Conservation (phyloP, 78 protist species). For the Dictyostelium citrinum region DNA sequence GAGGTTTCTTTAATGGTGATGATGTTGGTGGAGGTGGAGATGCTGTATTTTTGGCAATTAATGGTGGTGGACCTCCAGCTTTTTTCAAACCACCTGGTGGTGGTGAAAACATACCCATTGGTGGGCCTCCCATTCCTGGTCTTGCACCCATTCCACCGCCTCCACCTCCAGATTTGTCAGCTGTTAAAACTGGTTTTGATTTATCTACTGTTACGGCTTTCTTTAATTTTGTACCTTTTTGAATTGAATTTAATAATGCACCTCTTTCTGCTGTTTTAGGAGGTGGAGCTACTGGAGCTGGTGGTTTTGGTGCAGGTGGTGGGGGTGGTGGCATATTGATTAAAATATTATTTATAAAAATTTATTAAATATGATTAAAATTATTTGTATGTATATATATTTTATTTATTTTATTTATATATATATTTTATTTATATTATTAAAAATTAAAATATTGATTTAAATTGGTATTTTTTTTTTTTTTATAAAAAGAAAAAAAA, state of each 20-base stretch:
- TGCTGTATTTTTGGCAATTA: neutral
- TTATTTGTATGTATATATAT: too few relatives aligned
- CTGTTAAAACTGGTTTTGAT: conserved; percentile 37
- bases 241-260: conserved; percentile 62
- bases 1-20: neutral
- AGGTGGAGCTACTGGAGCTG: conserved; percentile 60
- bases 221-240: conserved; percentile 64
- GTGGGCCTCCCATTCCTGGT: neutral
- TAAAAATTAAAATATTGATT: neutral
- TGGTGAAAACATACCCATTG: neutral
- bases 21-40: neutral
- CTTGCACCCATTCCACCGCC: conserved; percentile 12
- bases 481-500: too few relatives aligned
- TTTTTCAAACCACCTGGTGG: neutral
- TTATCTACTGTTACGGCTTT: conserved; percentile 55
- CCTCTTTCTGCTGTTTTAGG: conserved; percentile 51
- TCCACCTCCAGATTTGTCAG: conserved; percentile 43
- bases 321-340: conserved; percentile 29
- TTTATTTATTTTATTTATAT: too few relatives aligned
- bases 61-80: conserved; percentile 35
- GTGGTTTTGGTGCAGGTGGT: conserved; percentile 72
- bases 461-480: too few relatives aligned
- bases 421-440: neutral
- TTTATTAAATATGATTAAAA: neutral
- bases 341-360: neutral